These are phyloP conservation scores for Corchorus olitorius DNA, from an alignment of 345 rosid species.

Conservation along the genomic window DNA sequence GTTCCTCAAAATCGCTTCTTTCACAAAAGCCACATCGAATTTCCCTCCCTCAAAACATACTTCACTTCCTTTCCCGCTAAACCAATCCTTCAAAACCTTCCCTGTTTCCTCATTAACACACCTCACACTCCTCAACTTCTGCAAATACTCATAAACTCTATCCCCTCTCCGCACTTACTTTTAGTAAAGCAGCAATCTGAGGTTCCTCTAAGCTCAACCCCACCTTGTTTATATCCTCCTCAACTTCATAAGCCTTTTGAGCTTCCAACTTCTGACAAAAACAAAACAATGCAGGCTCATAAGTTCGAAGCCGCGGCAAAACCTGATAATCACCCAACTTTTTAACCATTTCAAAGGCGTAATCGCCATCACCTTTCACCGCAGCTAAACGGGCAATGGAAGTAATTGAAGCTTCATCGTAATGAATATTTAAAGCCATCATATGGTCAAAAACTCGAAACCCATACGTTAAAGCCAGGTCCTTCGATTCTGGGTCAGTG, in stretches of 20 bases:
- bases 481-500: constrained; percentile 37
- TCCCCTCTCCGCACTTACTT: constrained; percentile 57
- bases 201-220: constrained; percentile 67
- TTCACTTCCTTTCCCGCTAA: constrained; percentile 39
- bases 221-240: constrained; percentile 58
- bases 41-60: constrained; percentile 26
- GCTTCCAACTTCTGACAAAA: constrained; percentile 69
- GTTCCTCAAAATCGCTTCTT: constrained; percentile 52
- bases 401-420: constrained; percentile 75
- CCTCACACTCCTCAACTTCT: constrained; percentile 60
- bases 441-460: constrained; percentile 61
- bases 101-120: constrained; percentile 62
- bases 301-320: constrained; percentile 73
- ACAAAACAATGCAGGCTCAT: constrained; percentile 69
- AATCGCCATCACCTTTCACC: constrained; percentile 71
- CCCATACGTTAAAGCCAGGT: constrained; percentile 43
- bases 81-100: constrained; percentile 61
- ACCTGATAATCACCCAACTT: constrained; percentile 47
- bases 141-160: constrained; percentile 74
- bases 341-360: constrained; percentile 66
- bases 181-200: constrained; percentile 67
- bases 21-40: constrained; percentile 37
- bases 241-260: constrained; percentile 76
- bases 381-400: constrained; percentile 69
- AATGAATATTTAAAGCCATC: constrained; percentile 46